Conservation (phyloP, 129 eudicot species). For the Heracleum sosnowskyi region DNA sequence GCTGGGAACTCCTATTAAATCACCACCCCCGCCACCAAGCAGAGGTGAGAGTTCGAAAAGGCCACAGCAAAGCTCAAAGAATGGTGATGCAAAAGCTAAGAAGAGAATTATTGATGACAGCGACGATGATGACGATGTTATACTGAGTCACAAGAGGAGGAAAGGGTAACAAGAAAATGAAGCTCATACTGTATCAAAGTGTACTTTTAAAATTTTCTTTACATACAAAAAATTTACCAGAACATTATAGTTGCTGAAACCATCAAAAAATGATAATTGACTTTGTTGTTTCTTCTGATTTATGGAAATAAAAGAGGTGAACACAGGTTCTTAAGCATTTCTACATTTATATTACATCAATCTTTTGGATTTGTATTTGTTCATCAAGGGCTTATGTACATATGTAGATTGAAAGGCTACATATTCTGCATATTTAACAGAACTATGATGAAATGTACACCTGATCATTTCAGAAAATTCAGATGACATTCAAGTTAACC, state of each 20-base stretch:
- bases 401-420: neutral
- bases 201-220: conserved; percentile 3
- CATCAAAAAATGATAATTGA: conserved; percentile 1
- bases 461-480: neutral
- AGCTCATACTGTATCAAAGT: conserved; percentile 8
- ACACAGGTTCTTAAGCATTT: neutral
- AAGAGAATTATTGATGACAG: conserved; percentile 39
- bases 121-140: conserved; percentile 57
- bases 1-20: conserved; percentile 65
- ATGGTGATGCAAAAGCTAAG: conserved; percentile 63
- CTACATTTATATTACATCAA: neutral
- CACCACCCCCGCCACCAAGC: conserved; percentile 44
- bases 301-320: neutral
- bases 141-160: conserved; percentile 64
- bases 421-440: neutral
- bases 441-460: neutral
- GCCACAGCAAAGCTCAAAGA: conserved; percentile 47
- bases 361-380: neutral
- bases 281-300: conserved; percentile 5
- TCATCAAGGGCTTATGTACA: neutral
- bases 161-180: conserved; percentile 33
- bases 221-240: neutral
- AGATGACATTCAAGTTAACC: neutral
- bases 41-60: conserved; percentile 54
- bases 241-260: neutral